Evolutionary conservation across 352 stramenopile species (phyloP), one percentile per base, ranked within the genome.

Genomic region (Pythium phragmiticola): DNA sequence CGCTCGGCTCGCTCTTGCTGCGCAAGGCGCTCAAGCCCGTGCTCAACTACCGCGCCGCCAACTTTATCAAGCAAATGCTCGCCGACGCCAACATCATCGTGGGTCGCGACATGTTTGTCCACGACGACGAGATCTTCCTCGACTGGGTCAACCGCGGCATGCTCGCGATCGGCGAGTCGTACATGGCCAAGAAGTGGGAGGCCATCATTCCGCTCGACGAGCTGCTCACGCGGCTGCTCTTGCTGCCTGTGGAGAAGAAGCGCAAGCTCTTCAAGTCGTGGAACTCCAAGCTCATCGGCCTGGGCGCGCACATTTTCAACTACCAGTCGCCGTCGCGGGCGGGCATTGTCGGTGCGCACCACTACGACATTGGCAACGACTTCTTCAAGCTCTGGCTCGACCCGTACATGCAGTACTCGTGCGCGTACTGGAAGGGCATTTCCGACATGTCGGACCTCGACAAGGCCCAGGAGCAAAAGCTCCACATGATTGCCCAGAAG

Each of bases 311-410:
- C 63, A 62, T 92, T 47, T 94, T 94, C 71, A 94, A 94, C 75
- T 94, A 92, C 72, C 85, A 94, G 72, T 94, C 85, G 64, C 82
- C 83, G 6, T 91, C 83, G 65, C 82, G 85, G 34, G 83, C 85
- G 26, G 83, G 85, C 16, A 94, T 94, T 28, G 85, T 94, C 50
- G 85, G 83, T 42, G 82, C 83, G 39, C 82, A 92, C 78, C 85
- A 94, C 74, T 94, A 94, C 72, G 85, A 94, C 67, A 78, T 94
- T 37, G 85, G 85, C 60, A 94, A 94, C 73, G 85, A 94, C 67
- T 94, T 94, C 54, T 94, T 92, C 77, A 90, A 92, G 77, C 82
- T 92, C 65, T 94, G 85, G 85, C 73, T 94, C 9, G 85, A 92
- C 77, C 83, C 82, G 28, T 84, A 89, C 73, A 90, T 94, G 81